Base-by-base conservation (phyloP, 2,329 filamentous ascomycete genomes). In the Tolypocladium cylindrosporum region DNA sequence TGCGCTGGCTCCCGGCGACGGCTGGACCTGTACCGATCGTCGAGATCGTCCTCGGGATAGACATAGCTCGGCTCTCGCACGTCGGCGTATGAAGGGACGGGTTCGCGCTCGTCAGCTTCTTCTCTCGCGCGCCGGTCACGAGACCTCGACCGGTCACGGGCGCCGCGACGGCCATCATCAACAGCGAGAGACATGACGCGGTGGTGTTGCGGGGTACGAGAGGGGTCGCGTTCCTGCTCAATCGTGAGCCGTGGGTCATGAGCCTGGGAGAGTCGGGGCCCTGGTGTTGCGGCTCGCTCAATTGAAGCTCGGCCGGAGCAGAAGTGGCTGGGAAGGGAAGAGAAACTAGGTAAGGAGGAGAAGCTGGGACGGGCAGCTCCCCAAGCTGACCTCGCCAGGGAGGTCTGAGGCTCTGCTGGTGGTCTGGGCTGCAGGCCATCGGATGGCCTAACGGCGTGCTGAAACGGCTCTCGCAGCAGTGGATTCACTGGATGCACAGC, bases 161-260 rank as follows among this genome's bases (percentile, higher is more conserved):
- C 75, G 57, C 76, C 75, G 52, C 74, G 74, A 54, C 71, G 69
- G 59, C 68, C 67, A 58, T 77, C 75, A 59, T 78, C 77, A 56
- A 80, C 75, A 57, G 74, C 72, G 51, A 82, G 72, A 63, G 81
- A 82, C 80, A 83, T 84, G 57, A 14, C 27, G 39, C 19, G 13
- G 34, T 40, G 52, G 52, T 41, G 37, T 54, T 40, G 51, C 36
- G 51, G 51, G 51, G 51, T 27, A 24, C 14, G 24, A 50, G 45
- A 31, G 45, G 45, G 45, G 45, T 50, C 45, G 27, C 45, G 45
- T 34, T 31, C 8, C 45, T 19, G 45, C 4, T 34, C 13, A 34
- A 8, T 34, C 7, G 31, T 34, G 31, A 34, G 31, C 24, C 24
- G 27, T 31, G 27, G 27, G 27, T 36, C 16, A 27, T n/a, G 27